These are phyloP conservation scores for Saccharomyces hybrid DNA, from an alignment of 1,139 yeast species.

Conservation along the genomic window DNA sequence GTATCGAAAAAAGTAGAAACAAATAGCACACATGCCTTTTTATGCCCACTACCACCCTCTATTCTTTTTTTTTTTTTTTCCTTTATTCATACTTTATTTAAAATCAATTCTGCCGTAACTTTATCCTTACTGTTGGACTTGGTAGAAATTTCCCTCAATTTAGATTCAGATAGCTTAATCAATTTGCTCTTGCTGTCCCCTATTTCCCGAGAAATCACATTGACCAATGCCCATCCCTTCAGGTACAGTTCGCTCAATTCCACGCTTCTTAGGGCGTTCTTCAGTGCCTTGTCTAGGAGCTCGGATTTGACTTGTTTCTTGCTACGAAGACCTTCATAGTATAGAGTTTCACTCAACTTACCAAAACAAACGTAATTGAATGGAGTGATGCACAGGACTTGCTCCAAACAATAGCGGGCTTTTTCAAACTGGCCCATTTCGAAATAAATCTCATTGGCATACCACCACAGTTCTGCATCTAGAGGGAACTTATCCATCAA, in stretches of 20 bases:
- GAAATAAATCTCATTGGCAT: conserved; percentile 56
- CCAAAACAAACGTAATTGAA: conserved; percentile 61
- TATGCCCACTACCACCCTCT: neutral
- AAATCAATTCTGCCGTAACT: conserved; percentile 12
- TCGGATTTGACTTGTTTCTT: conserved; percentile 4
- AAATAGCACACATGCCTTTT: neutral
- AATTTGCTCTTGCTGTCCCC: conserved; percentile 19
- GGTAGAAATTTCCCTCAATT: conserved; percentile 31
- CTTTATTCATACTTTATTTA: conserved; percentile 2
- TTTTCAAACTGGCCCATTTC: conserved; percentile 56
- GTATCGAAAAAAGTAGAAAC: neutral
- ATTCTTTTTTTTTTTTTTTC: neutral
- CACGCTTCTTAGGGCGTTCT: conserved; percentile 58
- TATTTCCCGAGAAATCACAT: conserved; percentile 34
- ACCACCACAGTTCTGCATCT: conserved; percentile 73
- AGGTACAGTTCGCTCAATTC: conserved; percentile 65
- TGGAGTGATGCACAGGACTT: conserved; percentile 60
- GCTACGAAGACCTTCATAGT: conserved; percentile 17
- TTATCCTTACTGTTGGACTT: conserved; percentile 29
- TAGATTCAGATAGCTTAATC: conserved; percentile 32
- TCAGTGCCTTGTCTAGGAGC: conserved; percentile 36
- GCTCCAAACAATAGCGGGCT: conserved; percentile 61
- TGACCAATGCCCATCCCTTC: conserved; percentile 73
- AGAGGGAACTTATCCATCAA: conserved; percentile 42
- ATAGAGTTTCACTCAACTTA: conserved; percentile 21